These are phyloP conservation scores for Daldinia concentrica DNA, from an alignment of 495 filamentous ascomycete species.

Conservation along the genomic window DNA sequence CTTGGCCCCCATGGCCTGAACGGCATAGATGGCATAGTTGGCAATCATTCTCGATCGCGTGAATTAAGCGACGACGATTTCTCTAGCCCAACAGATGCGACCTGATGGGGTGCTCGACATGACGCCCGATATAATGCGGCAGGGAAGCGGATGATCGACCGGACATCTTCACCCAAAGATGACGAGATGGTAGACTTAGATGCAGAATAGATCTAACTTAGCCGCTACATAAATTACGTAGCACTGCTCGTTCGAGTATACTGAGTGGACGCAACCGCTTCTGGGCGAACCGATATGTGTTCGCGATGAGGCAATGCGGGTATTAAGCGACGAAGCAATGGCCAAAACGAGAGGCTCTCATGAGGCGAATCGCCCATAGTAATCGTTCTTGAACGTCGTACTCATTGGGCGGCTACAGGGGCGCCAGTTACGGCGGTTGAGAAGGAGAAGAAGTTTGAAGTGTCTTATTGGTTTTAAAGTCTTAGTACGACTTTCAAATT, in stretches of 20 bases:
- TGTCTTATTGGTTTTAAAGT: constrained; percentile 30
- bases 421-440: constrained; percentile 41
- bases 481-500: constrained; percentile 34
- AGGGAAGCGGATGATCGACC: constrained; percentile 34
- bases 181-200: constrained; percentile 21
- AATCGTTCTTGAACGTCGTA: constrained; percentile 11
- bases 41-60: constrained; percentile 24
- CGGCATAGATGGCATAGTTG: constrained; percentile 5
- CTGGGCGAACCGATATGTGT: background rate
- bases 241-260: constrained; percentile 2
- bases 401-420: constrained; percentile 40
- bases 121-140: constrained; percentile 28
- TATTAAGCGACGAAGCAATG: constrained; percentile 15
- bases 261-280: constrained; percentile 20
- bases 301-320: constrained; percentile 38
- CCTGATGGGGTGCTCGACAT: constrained; percentile 18
- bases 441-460: constrained; percentile 10
- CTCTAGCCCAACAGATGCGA: constrained; percentile 43
- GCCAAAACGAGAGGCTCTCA: constrained; percentile 44
- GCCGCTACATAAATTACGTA: constrained; percentile 14
- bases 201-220: constrained; percentile 25
- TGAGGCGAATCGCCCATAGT: constrained; percentile 43
- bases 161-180: constrained; percentile 35
- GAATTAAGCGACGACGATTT: constrained; percentile 18
- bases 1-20: constrained; percentile 22